A percentile compares a stretch with the other conserved stretches of the same genome.
phyloP scores from a whole-genome alignment of 768 basidiomycete species.

The Tulasnella sp. region DNA sequence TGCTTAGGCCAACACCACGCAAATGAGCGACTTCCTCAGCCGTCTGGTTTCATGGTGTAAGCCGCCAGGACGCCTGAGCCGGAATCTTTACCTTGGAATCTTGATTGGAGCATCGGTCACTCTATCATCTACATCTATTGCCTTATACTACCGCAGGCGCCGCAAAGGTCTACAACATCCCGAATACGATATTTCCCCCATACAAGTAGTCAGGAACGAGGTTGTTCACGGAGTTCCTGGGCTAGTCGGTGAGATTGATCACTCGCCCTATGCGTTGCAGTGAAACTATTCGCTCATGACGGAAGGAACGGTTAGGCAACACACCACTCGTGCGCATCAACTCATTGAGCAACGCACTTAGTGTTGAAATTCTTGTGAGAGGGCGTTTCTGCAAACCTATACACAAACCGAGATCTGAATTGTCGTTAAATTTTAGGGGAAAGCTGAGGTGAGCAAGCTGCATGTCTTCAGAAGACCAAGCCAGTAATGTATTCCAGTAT shows the following conservation, averaged over 20 bases:
- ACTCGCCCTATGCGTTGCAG: not conserved
- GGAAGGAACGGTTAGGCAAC: constrained; percentile 48
- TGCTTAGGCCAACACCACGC: not conserved
- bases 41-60: not conserved
- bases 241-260: constrained; percentile 9
- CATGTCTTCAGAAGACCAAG: not conserved
- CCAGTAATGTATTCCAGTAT: constrained; percentile 41
- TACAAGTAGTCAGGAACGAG: constrained; percentile 40
- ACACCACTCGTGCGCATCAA: constrained; percentile 88
- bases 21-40: not conserved
- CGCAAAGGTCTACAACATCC: constrained; percentile 18
- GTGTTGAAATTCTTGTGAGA: constrained; percentile 73
- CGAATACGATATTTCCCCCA: constrained; percentile 26
- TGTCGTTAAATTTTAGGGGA: constrained; percentile 45
- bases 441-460: constrained; percentile 64
- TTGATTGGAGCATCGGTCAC: constrained; percentile 70
- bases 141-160: constrained; percentile 43
- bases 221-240: constrained; percentile 14
- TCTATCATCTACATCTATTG: constrained; percentile 56
- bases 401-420: not conserved
- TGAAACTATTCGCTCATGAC: not conserved
- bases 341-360: constrained; percentile 80
- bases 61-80: not conserved
- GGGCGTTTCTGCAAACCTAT: not conserved
- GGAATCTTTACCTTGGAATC: constrained; percentile 33